Base-by-base conservation (phyloP, 2,329 filamentous ascomycete species). In the Colletotrichum brevisporum region DNA sequence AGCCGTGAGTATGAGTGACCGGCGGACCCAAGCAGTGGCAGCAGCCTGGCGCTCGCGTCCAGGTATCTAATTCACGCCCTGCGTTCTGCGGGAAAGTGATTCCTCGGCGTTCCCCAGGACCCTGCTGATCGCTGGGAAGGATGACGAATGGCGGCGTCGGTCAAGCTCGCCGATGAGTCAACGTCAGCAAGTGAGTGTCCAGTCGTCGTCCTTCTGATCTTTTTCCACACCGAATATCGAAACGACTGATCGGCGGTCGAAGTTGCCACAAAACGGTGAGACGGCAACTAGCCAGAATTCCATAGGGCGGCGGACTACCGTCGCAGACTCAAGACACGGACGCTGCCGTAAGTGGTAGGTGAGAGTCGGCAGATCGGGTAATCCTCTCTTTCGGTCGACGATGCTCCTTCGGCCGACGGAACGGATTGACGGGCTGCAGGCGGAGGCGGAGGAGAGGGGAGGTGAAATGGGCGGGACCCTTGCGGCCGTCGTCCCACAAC, bases 131-230 rank as follows among this genome's bases (percentile, higher is more conserved):
- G n/a, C 24, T 31, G 39, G 36, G 31, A 55, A 47, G 50, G 66
- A 56, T 39, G 66, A 24, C 24, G 55, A 59, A 43, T 24, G 53
- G 61, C 26, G 26, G 53, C 48, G 51, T 51, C 47, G 60, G 64
- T 45, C 39, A 41, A 18, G 16, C 53, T 64, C 18, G 45, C 55
- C 26, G 45, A 60, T 69, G 67, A 69, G 41, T 66, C 62, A 61
- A 55, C 43, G 31, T 24, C 21, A 24, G 21, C 21, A 31, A 24
- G n/a, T 24, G 27, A n/a, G 13, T 15, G 10, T 10, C 5, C 41
- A 9, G 41, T 43, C 41, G 41, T 52, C 50, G 31, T 36, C 31
- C 21, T 24, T 24, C 21, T 24, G 21, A 24, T 36, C 9, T 36
- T 8, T 36, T 10, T 36, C 21, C 41, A 26, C 27, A n/a, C 27